Conservation (phyloP, 2,329 filamentous ascomycete genomes). For the Colletotrichum sp. region DNA sequence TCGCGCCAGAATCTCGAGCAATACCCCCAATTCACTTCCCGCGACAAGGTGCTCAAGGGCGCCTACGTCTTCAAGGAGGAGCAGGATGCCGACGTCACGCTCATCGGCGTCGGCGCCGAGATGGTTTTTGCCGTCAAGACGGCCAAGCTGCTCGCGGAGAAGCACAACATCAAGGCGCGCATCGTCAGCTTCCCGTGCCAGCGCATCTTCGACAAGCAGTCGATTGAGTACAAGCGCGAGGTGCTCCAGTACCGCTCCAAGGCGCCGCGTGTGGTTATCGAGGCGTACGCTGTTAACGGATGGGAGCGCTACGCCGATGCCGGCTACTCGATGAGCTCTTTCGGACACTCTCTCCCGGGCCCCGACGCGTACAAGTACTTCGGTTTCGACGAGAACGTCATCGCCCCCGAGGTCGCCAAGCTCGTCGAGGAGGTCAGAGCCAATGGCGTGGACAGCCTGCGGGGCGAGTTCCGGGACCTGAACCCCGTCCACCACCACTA, state of each 20-base stretch:
- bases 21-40: slow-evolving; percentile 48
- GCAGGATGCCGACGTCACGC: slow-evolving; percentile 46
- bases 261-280: slow-evolving; percentile 60
- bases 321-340: slow-evolving; percentile 55
- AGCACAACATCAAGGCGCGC: slow-evolving; percentile 40
- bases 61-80: slow-evolving; percentile 52
- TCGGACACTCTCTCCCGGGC: slow-evolving; percentile 61
- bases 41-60: slow-evolving; percentile 46
- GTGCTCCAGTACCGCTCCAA: slow-evolving; percentile 47
- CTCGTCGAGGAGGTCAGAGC: slow-evolving; percentile 27
- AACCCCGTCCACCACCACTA: slow-evolving; percentile 21
- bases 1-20: slow-evolving; percentile 47
- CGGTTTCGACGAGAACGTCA: slow-evolving; percentile 51
- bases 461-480: slow-evolving; percentile 29
- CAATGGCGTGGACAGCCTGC: slow-evolving; percentile 25
- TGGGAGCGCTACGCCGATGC: slow-evolving; percentile 68
- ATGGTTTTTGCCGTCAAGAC: slow-evolving; percentile 37
- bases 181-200: slow-evolving; percentile 51
- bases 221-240: slow-evolving; percentile 47
- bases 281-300: slow-evolving; percentile 61
- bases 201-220: slow-evolving; percentile 46
- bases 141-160: slow-evolving; percentile 40
- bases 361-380: slow-evolving; percentile 58
- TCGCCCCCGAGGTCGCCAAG: slow-evolving; percentile 37
- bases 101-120: slow-evolving; percentile 44